Percentiles rank a stretch among this genome's conserved stretches.
phyloP scores from a whole-genome alignment of 129 eudicot species.

The Solidago caesia region DNA sequence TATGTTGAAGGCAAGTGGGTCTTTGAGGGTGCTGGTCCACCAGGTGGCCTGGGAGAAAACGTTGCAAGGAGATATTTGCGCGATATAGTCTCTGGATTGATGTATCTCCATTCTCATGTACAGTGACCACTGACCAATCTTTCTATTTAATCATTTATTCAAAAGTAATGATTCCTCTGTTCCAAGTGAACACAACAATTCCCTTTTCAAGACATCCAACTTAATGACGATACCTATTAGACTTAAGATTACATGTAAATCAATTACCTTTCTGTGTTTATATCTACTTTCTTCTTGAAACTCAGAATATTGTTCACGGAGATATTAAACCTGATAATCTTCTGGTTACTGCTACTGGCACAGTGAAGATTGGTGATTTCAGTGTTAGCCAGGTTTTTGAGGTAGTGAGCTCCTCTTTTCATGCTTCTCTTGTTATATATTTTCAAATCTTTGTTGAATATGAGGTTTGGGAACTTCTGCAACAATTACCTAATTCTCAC shows the following conservation, averaged over 20 bases:
- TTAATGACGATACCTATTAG: conserved; percentile 9
- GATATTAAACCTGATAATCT: conserved; percentile 97
- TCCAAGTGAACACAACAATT: neutral
- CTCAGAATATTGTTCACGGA: conserved; percentile 91
- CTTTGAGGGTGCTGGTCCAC: conserved; percentile 62
- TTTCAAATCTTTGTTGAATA: neutral
- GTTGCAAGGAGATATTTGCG: conserved; percentile 72
- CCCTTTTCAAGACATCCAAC: neutral
- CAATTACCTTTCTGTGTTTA: conserved; percentile 16
- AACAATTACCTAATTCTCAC: neutral
- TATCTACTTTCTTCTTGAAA: conserved; percentile 10
- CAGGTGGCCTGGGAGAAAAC: conserved; percentile 71
- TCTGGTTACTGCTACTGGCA: conserved; percentile 75
- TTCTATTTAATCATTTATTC: conserved; percentile 17
- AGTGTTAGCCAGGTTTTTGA: conserved; percentile 98
- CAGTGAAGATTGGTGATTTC: conserved; percentile 87
- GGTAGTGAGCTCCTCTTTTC: conserved; percentile 44
- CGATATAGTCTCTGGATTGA: conserved; percentile 84
- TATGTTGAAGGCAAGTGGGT: conserved; percentile 85
- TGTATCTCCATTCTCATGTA: conserved; percentile 96
- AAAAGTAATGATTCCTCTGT: conserved; percentile 8
- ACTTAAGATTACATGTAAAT: conserved; percentile 6
- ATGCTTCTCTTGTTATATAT: neutral
- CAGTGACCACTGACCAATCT: neutral
- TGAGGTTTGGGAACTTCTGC: neutral